Evolutionary conservation across 2,329 filamentous ascomycete genomes (phyloP).

Genomic region (Trichoderma polysporum): DNA sequence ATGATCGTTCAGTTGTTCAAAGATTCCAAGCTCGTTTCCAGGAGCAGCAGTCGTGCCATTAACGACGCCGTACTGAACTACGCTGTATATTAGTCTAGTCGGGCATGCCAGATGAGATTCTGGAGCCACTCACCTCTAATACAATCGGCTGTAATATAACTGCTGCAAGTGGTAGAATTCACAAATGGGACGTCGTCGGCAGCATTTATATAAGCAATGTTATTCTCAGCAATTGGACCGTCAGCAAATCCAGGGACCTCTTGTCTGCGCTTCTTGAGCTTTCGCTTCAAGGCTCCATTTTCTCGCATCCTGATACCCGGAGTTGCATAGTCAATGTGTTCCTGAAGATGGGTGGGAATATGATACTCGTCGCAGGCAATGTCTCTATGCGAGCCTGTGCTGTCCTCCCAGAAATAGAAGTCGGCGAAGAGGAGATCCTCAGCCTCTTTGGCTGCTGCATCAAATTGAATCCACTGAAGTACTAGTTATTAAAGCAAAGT

Average conservation of each 20-base stretch:
- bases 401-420: constrained; percentile 51
- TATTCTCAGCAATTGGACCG: background rate
- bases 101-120: background rate
- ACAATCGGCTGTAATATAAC: background rate
- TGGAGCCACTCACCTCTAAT: background rate
- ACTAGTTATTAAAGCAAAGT: background rate
- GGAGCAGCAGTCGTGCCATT: background rate
- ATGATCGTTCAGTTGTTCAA: background rate
- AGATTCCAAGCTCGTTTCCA: constrained; percentile 11
- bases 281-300: background rate
- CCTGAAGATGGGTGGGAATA: background rate
- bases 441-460: constrained; percentile 29
- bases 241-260: background rate
- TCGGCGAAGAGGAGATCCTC: constrained; percentile 53
- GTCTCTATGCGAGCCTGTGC: constrained; percentile 29
- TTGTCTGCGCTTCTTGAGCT: background rate
- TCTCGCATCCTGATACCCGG: background rate
- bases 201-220: background rate
- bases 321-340: constrained; percentile 8
- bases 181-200: background rate
- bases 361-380: constrained; percentile 33
- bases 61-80: background rate
- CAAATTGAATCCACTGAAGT: constrained; percentile 38
- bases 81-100: background rate
- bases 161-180: constrained; percentile 1